Conservation (phyloP, 2,329 filamentous ascomycete species). For the Pyricularia pennisetigena region DNA sequence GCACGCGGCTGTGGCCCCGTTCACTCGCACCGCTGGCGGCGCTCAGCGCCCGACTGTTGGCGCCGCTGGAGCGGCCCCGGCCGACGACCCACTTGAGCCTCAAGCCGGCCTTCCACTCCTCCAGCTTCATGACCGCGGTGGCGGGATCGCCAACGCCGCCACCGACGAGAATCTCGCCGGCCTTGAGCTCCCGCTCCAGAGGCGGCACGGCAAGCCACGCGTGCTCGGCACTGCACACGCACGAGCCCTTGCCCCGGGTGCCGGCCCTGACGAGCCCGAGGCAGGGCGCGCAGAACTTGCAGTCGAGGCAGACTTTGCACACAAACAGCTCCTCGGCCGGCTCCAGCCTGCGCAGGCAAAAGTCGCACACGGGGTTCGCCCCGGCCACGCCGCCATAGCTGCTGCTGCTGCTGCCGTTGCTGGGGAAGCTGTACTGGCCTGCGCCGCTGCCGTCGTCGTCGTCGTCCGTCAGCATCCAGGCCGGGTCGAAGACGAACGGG, state of each 20-base stretch:
- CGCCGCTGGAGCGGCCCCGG: background rate
- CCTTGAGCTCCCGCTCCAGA: background rate
- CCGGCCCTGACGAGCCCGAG: background rate
- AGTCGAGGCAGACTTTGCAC: constrained; percentile 5
- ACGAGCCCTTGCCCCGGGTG: background rate
- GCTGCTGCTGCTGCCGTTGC: background rate
- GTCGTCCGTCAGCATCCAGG: background rate
- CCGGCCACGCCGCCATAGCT: background rate
- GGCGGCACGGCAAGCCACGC: constrained; percentile 1
- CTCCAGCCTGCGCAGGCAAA: constrained; percentile 1
- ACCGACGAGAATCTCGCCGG: constrained; percentile 2
- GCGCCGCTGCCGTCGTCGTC: background rate
- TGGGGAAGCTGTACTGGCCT: background rate
- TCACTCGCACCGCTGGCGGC: background rate
- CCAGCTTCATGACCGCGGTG: background rate
- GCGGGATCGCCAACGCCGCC: background rate
- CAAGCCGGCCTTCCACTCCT: constrained; percentile 4
- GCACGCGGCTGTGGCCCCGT: background rate
- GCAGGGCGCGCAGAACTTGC: background rate
- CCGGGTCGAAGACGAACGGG: background rate
- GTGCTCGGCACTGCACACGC: constrained; percentile 3
- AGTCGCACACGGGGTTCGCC: background rate
- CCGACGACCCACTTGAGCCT: constrained; percentile 2
- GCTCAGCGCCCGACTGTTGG: background rate
- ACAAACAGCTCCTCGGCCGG: constrained; percentile 1